Conservation (phyloP, 129 eudicot genomes). For the Heracleum sosnowskyi region DNA sequence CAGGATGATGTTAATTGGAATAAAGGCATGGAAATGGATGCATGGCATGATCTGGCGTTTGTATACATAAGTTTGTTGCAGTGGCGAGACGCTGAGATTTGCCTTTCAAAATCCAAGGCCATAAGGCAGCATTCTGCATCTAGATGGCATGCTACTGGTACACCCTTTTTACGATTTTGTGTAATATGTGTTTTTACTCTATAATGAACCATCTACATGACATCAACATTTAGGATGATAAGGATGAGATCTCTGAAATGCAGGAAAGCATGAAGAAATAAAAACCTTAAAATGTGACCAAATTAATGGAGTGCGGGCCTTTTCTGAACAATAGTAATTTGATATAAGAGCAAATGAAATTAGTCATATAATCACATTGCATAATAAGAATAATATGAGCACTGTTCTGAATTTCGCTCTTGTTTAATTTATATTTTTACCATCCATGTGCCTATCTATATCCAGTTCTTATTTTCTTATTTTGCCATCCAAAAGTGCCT, state of each 20-base stretch:
- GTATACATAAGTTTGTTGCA: conserved; percentile 60
- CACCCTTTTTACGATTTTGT: not conserved
- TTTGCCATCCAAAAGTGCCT: not conserved
- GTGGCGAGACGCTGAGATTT: conserved; percentile 72
- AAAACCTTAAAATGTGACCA: not conserved
- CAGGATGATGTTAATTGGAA: conserved; percentile 36
- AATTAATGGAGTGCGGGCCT: not conserved
- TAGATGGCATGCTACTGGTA: conserved; percentile 80
- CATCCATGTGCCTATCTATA: not conserved
- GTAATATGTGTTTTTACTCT: not conserved
- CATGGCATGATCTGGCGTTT: conserved; percentile 86
- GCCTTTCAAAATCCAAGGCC: conserved; percentile 64
- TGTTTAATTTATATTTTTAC: not conserved
- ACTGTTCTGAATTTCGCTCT: not conserved
- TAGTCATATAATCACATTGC: not conserved
- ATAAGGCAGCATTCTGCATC: conserved; percentile 51
- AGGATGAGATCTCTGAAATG: not conserved
- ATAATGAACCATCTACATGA: not conserved
- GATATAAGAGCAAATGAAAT: not conserved
- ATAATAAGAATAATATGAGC: not conserved
- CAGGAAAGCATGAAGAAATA: not conserved
- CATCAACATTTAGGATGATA: not conserved
- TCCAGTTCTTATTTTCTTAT: not conserved
- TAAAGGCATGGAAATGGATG: conserved; percentile 53
- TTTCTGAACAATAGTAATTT: not conserved